Base-by-base conservation (phyloP, 805 yeast genomes). In the Lipomyces sp. region DNA sequence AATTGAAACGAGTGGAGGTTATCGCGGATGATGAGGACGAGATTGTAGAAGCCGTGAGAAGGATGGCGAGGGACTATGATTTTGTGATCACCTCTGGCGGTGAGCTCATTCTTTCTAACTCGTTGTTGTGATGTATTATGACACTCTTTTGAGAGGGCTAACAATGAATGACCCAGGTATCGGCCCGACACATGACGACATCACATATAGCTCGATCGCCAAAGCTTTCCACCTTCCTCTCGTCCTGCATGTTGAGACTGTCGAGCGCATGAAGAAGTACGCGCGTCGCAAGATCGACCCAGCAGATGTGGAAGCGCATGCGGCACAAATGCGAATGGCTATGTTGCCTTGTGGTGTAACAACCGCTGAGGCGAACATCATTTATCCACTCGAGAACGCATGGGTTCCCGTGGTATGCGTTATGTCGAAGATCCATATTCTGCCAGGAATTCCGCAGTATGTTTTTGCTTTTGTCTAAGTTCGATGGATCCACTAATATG, bases 161-260 rank as follows among this genome's bases (percentile, higher is more conserved):
- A 44, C 49, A 4, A 76, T 80, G 0, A n/a, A 29, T 22, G 22
- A n/a, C n/a, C n/a, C 22, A 47, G 51, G 57, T 6, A 86, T 88
- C 51, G 96, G 96, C 0, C 86, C 95, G 3, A 88, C 96, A 0
- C 95, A 87, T 61, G 96, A 88, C 64, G 96, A 88, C 65, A 83
- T 88, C 53, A 87, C 95, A 0, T 88, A 88, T 65, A 80, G 79
- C 45, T 74, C 86, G 33, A 60, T 88, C n/a, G 86, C 91, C 1
- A 76, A 75, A 57, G 84, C 85, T 6, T 87, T 74, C 57, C 67
- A 67, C 1, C 63, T 84, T 6, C 75, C 76, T 0, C 66, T 81
- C 51, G 66, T 65, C 39, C 63, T 82, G 16, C 83, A 88, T 65
- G 61, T 68, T 22, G 81, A 74, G 28, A 81, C 86, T 2, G 83